Percentiles rank a stretch among this genome's conserved stretches.
Evolutionary conservation across 2,329 filamentous ascomycete species (phyloP).

Genomic region (Aspergillus sergii): DNA sequence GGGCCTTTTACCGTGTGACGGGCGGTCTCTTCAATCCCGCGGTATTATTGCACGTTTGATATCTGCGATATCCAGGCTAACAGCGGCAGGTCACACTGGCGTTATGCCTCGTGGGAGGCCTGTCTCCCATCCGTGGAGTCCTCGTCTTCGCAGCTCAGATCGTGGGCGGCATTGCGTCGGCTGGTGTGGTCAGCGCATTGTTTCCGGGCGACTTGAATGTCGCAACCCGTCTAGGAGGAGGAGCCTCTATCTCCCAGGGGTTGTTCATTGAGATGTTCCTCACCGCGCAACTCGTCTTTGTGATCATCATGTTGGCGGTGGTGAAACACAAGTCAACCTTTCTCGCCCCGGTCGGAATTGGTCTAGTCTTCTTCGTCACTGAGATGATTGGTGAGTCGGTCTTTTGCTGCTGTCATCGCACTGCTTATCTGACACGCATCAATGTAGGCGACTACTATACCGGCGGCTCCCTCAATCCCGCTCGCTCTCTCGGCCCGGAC

Average conservation of each 20-base stretch:
- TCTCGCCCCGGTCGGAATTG: slow-evolving; percentile 72
- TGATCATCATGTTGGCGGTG: slow-evolving; percentile 69
- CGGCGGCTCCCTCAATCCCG: slow-evolving; percentile 52
- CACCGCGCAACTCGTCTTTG: slow-evolving; percentile 64
- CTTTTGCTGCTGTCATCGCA: too few species aligned
- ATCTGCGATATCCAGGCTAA: background rate
- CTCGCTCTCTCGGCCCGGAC: slow-evolving; percentile 52
- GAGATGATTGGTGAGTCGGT: slow-evolving; percentile 49
- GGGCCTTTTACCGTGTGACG: slow-evolving; percentile 57
- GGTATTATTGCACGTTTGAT: slow-evolving; percentile 30
- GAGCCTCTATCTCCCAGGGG: slow-evolving; percentile 58
- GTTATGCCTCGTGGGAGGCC: slow-evolving; percentile 60
- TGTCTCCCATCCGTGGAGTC: slow-evolving; percentile 55
- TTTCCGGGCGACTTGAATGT: slow-evolving; percentile 62
- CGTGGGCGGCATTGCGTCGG: slow-evolving; percentile 60
- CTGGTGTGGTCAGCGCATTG: slow-evolving; percentile 59
- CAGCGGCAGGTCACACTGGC: slow-evolving; percentile 56
- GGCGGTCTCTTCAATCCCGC: slow-evolving; percentile 56
- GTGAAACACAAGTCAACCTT: slow-evolving; percentile 75
- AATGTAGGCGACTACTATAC: slow-evolving; percentile 50
- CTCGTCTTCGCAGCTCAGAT: slow-evolving; percentile 61
- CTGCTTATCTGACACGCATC: background rate
- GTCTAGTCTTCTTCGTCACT: slow-evolving; percentile 68
- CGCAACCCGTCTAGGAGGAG: slow-evolving; percentile 57
- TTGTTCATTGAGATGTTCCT: slow-evolving; percentile 70